Conservation (phyloP, 2,329 filamentous ascomycete species). For the Botrytis sinoallii region DNA sequence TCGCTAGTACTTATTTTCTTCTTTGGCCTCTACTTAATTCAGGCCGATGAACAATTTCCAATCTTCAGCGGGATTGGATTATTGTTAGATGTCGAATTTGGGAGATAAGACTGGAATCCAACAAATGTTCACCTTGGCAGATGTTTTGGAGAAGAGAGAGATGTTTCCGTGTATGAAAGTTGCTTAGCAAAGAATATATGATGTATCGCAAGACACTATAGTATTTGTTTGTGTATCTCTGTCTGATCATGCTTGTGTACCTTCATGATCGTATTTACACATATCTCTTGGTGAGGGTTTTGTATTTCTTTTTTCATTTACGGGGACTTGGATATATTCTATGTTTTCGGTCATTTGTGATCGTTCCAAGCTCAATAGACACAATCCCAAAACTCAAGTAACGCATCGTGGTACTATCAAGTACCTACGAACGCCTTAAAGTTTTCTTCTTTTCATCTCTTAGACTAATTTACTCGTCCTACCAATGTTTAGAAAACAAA, state of each 20-base stretch:
- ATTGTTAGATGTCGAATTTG: not conserved
- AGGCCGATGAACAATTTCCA: not conserved
- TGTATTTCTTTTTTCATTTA: not conserved
- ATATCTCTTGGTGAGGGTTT: not conserved
- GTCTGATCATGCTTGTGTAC: not conserved
- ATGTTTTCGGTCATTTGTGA: not conserved
- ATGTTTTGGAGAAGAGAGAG: no score
- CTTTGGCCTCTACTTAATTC: not conserved
- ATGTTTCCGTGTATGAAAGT: no score
- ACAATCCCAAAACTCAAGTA: not conserved
- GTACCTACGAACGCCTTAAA: not conserved
- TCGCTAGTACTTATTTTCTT: not conserved
- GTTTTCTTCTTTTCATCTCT: not conserved
- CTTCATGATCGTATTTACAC: not conserved
- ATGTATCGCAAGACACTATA: not conserved
- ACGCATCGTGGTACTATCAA: not conserved
- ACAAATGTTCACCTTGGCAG: not conserved
- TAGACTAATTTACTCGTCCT: not conserved
- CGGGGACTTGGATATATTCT: not conserved
- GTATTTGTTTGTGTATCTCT: not conserved
- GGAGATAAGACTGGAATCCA: not conserved
- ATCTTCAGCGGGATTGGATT: not conserved
- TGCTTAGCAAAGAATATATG: not conserved
- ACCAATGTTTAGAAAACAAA: not conserved
- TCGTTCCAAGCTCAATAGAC: not conserved